Conservation (phyloP, 1,139 yeast genomes). For the Trichomonascaceae sp. region DNA sequence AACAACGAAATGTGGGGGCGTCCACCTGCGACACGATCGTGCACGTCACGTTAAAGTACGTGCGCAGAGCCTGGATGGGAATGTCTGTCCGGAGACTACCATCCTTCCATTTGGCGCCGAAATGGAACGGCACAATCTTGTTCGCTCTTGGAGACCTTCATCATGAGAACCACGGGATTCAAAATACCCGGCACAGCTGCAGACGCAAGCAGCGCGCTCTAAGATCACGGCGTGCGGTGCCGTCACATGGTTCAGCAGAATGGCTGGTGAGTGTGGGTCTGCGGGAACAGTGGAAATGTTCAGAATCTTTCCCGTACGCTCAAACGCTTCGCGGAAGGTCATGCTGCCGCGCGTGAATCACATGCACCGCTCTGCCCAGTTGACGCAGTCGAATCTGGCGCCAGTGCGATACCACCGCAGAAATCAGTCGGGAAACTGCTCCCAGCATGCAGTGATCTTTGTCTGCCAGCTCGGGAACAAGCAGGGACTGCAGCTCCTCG, state of each 20-base stretch:
- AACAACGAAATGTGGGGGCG: constrained; percentile 69
- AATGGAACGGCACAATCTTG: constrained; percentile 50
- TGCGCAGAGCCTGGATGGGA: constrained; percentile 54
- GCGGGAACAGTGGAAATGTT: constrained; percentile 73
- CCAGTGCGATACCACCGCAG: constrained; percentile 60
- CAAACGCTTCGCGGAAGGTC: constrained; percentile 59
- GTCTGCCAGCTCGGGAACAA: constrained; percentile 50
- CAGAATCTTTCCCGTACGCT: constrained; percentile 54
- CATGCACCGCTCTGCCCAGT: constrained; percentile 56
- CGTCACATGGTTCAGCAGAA: constrained; percentile 62
- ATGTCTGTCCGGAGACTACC: constrained; percentile 63
- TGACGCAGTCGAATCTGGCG: constrained; percentile 62
- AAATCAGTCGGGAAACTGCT: constrained; percentile 46
- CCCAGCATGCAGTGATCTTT: constrained; percentile 62
- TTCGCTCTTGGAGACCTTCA: constrained; percentile 32
- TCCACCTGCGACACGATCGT: constrained; percentile 72
- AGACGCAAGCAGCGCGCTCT: constrained; percentile 67
- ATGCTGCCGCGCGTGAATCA: constrained; percentile 65
- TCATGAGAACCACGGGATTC: constrained; percentile 71
- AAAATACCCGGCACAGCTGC: constrained; percentile 80
- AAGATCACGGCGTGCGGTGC: constrained; percentile 73
- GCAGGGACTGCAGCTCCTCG: constrained; percentile 43
- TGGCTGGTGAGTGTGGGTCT: constrained; percentile 72
- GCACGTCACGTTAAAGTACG: constrained; percentile 68
- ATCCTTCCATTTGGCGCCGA: constrained; percentile 67